Conservation (phyloP, 306 rosid species). For the Sicyos baderoa region DNA sequence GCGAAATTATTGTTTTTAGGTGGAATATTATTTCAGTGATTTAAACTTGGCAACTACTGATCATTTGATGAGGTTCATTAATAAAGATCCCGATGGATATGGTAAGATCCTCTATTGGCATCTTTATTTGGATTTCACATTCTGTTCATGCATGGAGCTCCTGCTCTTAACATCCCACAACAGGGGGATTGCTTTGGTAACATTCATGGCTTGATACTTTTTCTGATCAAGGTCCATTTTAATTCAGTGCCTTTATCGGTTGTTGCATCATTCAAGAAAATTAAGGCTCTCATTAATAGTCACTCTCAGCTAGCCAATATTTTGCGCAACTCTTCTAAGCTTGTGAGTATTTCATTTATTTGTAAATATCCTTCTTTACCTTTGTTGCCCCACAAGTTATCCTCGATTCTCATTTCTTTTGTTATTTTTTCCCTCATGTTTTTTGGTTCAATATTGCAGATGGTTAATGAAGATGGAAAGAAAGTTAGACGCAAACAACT, state of each 20-base stretch:
- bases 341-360: constrained; percentile 42
- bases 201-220: neutral
- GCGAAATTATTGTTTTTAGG: constrained; percentile 39
- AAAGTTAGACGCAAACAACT: constrained; percentile 70
- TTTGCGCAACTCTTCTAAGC: constrained; percentile 78
- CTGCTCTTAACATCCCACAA: constrained; percentile 2
- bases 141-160: neutral
- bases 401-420: constrained; percentile 5
- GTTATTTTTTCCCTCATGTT: neutral
- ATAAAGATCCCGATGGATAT: constrained; percentile 85
- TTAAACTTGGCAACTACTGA: constrained; percentile 92
- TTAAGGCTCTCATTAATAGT: constrained; percentile 65
- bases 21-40: constrained; percentile 98
- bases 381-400: neutral
- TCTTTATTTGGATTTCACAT: constrained; percentile 14
- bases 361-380: constrained; percentile 12
- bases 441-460: constrained; percentile 39
- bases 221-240: constrained; percentile 20
- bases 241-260: constrained; percentile 78
- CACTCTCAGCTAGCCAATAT: constrained; percentile 80
- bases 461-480: constrained; percentile 90
- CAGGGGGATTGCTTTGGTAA: constrained; percentile 1
- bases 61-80: constrained; percentile 93
- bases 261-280: constrained; percentile 97
- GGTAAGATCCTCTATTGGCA: constrained; percentile 42